These are phyloP conservation scores for Leptographium procerum DNA, from an alignment of 2,329 filamentous ascomycete species.

Conservation along the genomic window DNA sequence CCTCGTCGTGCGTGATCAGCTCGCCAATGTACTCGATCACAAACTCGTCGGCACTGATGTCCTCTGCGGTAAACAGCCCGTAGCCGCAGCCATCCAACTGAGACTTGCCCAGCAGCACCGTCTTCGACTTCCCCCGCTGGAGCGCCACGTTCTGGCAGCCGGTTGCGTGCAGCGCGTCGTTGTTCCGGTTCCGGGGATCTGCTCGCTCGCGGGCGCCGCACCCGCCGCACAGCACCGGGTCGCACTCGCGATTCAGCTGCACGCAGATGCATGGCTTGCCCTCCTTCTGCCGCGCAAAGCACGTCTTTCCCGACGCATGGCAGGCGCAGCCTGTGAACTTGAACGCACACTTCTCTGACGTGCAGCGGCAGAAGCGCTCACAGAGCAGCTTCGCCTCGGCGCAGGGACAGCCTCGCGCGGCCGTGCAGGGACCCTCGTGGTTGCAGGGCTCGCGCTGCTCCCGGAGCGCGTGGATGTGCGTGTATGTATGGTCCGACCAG, in stretches of 20 bases:
- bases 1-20: slow-evolving; percentile 58
- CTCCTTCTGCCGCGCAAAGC: slow-evolving; percentile 43
- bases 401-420: slow-evolving; percentile 48
- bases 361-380: slow-evolving; percentile 60
- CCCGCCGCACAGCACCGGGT: slow-evolving; percentile 59
- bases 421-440: slow-evolving; percentile 57
- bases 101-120: slow-evolving; percentile 58
- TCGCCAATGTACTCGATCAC: slow-evolving; percentile 75
- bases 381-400: slow-evolving; percentile 51
- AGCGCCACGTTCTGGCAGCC: slow-evolving; percentile 64
- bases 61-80: slow-evolving; percentile 61
- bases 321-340: slow-evolving; percentile 60
- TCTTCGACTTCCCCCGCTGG: slow-evolving; percentile 55
- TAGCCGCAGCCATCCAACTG: slow-evolving; percentile 59
- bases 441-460: slow-evolving; percentile 53
- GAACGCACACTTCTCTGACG: slow-evolving; percentile 44
- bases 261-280: slow-evolving; percentile 56
- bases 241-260: slow-evolving; percentile 66
- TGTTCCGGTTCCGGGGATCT: slow-evolving; percentile 54
- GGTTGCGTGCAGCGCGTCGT: slow-evolving; percentile 41
- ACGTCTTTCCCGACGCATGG: slow-evolving; percentile 44
- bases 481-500: slow-evolving; percentile 43
- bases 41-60: slow-evolving; percentile 57
- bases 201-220: slow-evolving; percentile 61
- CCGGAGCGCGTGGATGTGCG: slow-evolving; percentile 43